phyloP scores from a whole-genome alignment of 2,329 filamentous ascomycete genomes.

The Metarhizium album region DNA sequence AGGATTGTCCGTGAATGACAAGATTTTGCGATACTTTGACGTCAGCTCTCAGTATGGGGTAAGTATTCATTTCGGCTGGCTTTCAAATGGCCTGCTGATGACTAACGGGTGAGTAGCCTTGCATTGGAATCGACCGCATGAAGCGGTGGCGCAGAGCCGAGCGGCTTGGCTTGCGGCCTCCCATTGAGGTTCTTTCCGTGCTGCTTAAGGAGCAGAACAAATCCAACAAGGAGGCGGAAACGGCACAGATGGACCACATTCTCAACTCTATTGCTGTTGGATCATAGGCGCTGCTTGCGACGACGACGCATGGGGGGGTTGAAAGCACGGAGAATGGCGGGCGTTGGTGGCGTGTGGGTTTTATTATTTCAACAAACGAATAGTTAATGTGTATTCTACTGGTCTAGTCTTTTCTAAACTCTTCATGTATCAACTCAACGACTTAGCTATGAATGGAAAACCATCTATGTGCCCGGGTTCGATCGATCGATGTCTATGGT shows the following conservation, averaged over 20 bases:
- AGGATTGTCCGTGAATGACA: slow-evolving; percentile 63
- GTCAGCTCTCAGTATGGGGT: slow-evolving; percentile 86
- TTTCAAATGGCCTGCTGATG: neutral
- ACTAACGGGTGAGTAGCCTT: slow-evolving; percentile 50
- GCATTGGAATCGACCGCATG: slow-evolving; percentile 69
- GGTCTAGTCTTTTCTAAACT: neutral
- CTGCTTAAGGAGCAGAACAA: slow-evolving; percentile 59
- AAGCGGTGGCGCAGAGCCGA: slow-evolving; percentile 86
- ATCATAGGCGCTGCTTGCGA: slow-evolving; percentile 13
- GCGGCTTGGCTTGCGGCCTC: slow-evolving; percentile 71
- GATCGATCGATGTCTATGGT: neutral
- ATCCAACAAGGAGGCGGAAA: slow-evolving; percentile 43
- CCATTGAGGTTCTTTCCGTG: slow-evolving; percentile 81
- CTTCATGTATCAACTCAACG: neutral
- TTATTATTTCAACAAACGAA: neutral
- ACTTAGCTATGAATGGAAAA: neutral
- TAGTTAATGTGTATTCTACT: neutral
- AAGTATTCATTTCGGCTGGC: slow-evolving; percentile 31
- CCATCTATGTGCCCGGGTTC: neutral
- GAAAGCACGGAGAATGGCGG: slow-evolving; percentile 9
- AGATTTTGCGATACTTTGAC: slow-evolving; percentile 85
- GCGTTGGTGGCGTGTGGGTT: slow-evolving; percentile 10
- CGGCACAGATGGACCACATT: slow-evolving; percentile 64
- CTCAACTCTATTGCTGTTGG: slow-evolving; percentile 38
- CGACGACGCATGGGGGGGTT: slow-evolving; percentile 5